These are phyloP conservation scores for Mercurialis annua DNA, from an alignment of 345 rosid species.

Conservation along the genomic window DNA sequence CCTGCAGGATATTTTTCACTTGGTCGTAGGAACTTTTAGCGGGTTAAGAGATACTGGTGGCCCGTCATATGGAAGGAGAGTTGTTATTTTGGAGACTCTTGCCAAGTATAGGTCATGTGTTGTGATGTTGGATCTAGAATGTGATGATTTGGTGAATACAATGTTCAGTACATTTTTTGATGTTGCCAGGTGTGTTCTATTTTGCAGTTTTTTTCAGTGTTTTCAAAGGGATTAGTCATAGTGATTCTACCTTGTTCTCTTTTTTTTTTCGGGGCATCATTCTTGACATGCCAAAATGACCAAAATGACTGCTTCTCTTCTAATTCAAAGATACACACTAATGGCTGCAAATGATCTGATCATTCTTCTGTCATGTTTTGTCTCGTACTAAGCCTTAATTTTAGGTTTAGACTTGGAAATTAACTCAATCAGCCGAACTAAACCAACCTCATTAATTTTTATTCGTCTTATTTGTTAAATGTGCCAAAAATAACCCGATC, in stretches of 20 bases:
- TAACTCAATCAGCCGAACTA: not conserved
- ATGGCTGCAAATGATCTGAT: not conserved
- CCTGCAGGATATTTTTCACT: conserved; percentile 78
- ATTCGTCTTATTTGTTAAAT: not conserved
- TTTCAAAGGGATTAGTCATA: not conserved
- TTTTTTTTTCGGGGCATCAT: not conserved
- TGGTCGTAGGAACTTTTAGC: conserved; percentile 78
- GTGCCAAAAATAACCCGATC: not conserved
- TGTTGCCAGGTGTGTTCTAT: conserved; percentile 77
- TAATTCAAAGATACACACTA: not conserved
- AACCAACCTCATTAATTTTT: not conserved
- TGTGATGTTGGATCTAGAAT: conserved; percentile 98
- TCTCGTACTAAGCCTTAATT: not conserved
- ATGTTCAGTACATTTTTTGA: conserved; percentile 85
- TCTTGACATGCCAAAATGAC: conserved; percentile 1
- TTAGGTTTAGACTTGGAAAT: not conserved
- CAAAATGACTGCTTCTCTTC: not conserved
- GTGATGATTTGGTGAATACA: conserved; percentile 82
- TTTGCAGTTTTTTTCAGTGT: not conserved
- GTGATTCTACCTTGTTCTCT: not conserved
- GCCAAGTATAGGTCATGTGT: conserved; percentile 95
- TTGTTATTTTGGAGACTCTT: conserved; percentile 86
- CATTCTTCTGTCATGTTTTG: not conserved
- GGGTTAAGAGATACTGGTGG: conserved; percentile 79
- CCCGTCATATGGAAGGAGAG: conserved; percentile 93